These are phyloP conservation scores for Vigna unguiculata DNA, from an alignment of 306 rosid species.

Conservation along the genomic window DNA sequence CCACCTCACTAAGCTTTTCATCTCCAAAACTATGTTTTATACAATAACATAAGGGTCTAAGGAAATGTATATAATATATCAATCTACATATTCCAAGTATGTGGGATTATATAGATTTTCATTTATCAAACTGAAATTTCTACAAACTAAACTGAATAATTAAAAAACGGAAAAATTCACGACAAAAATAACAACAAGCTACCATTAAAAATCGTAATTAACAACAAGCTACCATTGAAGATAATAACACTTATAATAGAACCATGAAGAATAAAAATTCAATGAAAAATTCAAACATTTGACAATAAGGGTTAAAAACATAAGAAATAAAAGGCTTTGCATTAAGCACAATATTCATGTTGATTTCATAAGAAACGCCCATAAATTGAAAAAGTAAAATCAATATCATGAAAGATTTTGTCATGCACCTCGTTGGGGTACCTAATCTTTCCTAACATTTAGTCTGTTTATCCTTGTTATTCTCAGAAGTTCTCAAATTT, in stretches of 20 bases:
- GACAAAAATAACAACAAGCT: neutral
- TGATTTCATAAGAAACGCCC: neutral
- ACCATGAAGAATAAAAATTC: neutral
- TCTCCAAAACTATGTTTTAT: constrained; percentile 39
- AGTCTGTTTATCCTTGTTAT: too few species aligned
- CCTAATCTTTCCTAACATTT: too few species aligned
- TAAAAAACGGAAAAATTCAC: neutral
- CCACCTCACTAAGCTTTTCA: constrained; percentile 24
- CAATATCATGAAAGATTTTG: constrained; percentile 2
- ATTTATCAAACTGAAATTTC: neutral
- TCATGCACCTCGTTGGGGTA: neutral
- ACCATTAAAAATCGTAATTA: too few species aligned
- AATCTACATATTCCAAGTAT: constrained; percentile 28
- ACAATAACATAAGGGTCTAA: constrained; percentile 40
- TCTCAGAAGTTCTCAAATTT: neutral
- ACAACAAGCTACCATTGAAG: too few species aligned
- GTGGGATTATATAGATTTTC: neutral
- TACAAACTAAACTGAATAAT: neutral
- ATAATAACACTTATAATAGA: neutral
- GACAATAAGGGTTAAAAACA: neutral
- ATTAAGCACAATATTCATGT: neutral
- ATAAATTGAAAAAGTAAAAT: neutral
- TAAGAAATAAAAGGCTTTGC: neutral
- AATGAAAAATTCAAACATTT: neutral
- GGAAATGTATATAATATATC: constrained; percentile 39